phyloP scores from a whole-genome alignment of 2,329 filamentous ascomycete species.

The Rutstroemia sp. region DNA sequence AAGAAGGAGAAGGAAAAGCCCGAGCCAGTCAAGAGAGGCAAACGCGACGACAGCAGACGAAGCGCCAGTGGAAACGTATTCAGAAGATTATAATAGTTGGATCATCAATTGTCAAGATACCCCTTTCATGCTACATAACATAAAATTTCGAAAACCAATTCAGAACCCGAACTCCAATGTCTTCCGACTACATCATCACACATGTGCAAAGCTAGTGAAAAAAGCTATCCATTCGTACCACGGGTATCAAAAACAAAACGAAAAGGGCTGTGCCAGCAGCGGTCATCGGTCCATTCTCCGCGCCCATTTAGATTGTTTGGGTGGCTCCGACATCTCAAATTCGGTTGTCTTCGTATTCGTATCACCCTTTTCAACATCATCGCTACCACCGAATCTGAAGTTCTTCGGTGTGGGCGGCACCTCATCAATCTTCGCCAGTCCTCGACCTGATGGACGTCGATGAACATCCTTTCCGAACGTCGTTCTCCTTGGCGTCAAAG shows the following conservation, averaged over 20 bases:
- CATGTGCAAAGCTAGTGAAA: not conserved
- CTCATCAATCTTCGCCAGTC: slow-evolving; percentile 43
- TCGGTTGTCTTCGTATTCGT: slow-evolving; percentile 22
- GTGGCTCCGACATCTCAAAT: slow-evolving; percentile 28
- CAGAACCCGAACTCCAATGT: not conserved
- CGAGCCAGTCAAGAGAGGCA: slow-evolving; percentile 18
- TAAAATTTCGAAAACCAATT: not conserved
- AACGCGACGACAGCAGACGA: slow-evolving; percentile 41
- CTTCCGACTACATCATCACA: not conserved
- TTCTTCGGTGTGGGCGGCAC: slow-evolving; percentile 50
- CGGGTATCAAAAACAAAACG: slow-evolving; percentile 1
- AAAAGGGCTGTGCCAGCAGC: slow-evolving; percentile 5
- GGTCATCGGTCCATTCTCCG: slow-evolving; percentile 13
- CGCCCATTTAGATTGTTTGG: slow-evolving; percentile 27
- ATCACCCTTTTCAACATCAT: slow-evolving; percentile 53
- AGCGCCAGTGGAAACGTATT: slow-evolving; percentile 74
- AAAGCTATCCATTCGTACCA: not conserved
- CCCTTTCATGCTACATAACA: slow-evolving; percentile 5
- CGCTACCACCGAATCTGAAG: slow-evolving; percentile 32
- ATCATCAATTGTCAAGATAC: slow-evolving; percentile 8
- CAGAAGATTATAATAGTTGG: slow-evolving; percentile 47
- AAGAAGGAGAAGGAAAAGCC: slow-evolving; percentile 40
- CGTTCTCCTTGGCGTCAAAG: slow-evolving; percentile 52
- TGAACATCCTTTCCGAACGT: slow-evolving; percentile 51
- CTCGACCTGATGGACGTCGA: slow-evolving; percentile 37